Evolutionary conservation across 2,329 filamentous ascomycete species (phyloP).

Genomic region (Cryphonectria japonica): DNA sequence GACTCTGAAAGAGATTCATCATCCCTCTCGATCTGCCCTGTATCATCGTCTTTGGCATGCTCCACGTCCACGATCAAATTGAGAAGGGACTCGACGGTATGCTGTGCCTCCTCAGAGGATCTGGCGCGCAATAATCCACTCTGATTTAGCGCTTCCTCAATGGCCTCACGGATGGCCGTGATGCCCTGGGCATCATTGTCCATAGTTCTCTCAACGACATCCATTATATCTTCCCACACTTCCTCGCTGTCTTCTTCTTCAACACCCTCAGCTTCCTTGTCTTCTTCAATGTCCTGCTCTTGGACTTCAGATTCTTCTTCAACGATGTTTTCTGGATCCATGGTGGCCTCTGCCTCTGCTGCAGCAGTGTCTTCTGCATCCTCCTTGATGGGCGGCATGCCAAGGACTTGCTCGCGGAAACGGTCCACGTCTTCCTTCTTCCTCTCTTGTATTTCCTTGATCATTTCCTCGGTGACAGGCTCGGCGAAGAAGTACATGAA

Average conservation of each 20-base stretch:
- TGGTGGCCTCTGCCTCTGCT: slow-evolving; percentile 31
- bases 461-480: slow-evolving; percentile 74
- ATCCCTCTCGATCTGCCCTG: slow-evolving; percentile 31
- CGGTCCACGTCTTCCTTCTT: slow-evolving; percentile 67
- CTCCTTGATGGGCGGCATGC: slow-evolving; percentile 44
- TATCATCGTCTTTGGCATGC: slow-evolving; percentile 25
- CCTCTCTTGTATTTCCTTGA: slow-evolving; percentile 72
- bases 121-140: slow-evolving; percentile 55
- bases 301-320: slow-evolving; percentile 36
- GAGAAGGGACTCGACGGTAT: slow-evolving; percentile 55
- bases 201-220: slow-evolving; percentile 59
- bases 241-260: slow-evolving; percentile 39
- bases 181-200: slow-evolving; percentile 60
- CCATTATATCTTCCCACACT: slow-evolving; percentile 59
- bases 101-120: slow-evolving; percentile 49
- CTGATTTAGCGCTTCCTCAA: slow-evolving; percentile 58
- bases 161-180: slow-evolving; percentile 55
- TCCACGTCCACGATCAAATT: slow-evolving; percentile 44
- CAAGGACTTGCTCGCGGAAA: slow-evolving; percentile 68
- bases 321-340: slow-evolving; percentile 34
- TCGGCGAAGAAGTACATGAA: slow-evolving; percentile 91
- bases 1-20: not conserved
- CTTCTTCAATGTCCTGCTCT: slow-evolving; percentile 31
- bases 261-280: slow-evolving; percentile 22
- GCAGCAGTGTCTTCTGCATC: slow-evolving; percentile 28